These are phyloP conservation scores for Trichoderma endophyticum DNA, from an alignment of 2,329 filamentous ascomycete genomes.

Conservation along the genomic window DNA sequence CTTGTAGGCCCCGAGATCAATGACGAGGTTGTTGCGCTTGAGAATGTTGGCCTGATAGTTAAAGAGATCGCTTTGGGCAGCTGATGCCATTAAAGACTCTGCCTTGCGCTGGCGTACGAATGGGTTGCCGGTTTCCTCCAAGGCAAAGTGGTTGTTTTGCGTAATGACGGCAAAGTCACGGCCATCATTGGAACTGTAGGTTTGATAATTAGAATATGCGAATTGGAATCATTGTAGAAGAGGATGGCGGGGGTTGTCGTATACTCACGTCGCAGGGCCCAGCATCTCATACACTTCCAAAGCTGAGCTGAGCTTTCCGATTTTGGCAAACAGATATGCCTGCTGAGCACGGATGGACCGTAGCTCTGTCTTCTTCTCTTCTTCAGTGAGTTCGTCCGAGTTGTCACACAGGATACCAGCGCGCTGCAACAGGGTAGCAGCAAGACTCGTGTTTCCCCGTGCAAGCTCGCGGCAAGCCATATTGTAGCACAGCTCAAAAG, in stretches of 20 bases:
- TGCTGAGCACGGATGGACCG: conserved; percentile 75
- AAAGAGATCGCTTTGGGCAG: conserved; percentile 64
- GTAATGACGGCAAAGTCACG: conserved; percentile 63
- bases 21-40: conserved; percentile 59
- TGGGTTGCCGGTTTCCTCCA: conserved; percentile 55
- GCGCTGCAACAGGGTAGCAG: conserved; percentile 64
- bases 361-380: conserved; percentile 72
- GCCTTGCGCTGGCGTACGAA: conserved; percentile 64
- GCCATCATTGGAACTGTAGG: conserved; percentile 41
- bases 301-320: conserved; percentile 66
- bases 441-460: conserved; percentile 62
- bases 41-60: conserved; percentile 59
- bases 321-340: conserved; percentile 64
- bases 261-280: conserved; percentile 57
- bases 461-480: conserved; percentile 71
- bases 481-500: conserved; percentile 82
- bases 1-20: conserved; percentile 67
- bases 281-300: conserved; percentile 60
- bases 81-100: conserved; percentile 49
- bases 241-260: background rate
- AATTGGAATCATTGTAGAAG: background rate
- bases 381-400: conserved; percentile 68
- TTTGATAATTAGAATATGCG: background rate
- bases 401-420: conserved; percentile 69
- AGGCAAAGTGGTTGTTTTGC: conserved; percentile 57